phyloP scores from a whole-genome alignment of 1,284 basidiomycete species.

The Puccinia triticina region DNA sequence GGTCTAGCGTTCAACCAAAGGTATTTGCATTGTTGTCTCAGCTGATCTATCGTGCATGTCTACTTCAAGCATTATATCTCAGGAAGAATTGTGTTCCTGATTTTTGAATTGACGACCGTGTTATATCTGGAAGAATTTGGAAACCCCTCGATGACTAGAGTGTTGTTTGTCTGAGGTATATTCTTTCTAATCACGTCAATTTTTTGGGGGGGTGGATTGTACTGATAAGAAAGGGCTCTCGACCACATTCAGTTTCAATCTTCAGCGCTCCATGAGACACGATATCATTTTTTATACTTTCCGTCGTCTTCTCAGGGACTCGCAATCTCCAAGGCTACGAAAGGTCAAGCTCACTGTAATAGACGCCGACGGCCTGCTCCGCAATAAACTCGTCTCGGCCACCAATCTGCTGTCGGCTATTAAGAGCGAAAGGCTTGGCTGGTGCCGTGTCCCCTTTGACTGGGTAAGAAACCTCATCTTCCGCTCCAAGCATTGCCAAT shows the following conservation, averaged over 20 bases:
- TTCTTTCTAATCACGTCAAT: conserved; percentile 75
- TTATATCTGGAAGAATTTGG: conserved; percentile 90
- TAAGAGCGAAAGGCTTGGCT: conserved; percentile 68
- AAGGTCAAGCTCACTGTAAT: conserved; percentile 63
- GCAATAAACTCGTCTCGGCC: conserved; percentile 78
- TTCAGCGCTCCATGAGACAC: conserved; percentile 91
- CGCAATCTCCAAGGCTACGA: conserved; percentile 65
- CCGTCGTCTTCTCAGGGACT: conserved; percentile 70
- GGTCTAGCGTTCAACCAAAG: no score
- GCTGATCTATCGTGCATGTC: conserved; percentile 36
- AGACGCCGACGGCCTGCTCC: conserved; percentile 73
- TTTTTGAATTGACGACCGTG: conserved; percentile 90
- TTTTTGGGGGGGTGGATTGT: background rate
- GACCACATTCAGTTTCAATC: conserved; percentile 71
- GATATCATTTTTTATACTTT: conserved; percentile 89
- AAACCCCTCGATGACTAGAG: conserved; percentile 65
- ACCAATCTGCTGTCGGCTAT: conserved; percentile 85
- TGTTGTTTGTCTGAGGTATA: conserved; percentile 54
- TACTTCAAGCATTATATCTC: conserved; percentile 82
- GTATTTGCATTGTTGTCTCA: no score
- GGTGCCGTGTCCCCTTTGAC: conserved; percentile 57
- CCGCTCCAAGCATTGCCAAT: background rate
- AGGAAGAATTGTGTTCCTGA: conserved; percentile 81
- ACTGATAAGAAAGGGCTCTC: background rate
- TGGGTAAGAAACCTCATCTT: conserved; percentile 63